A percentile compares a stretch with the other conserved stretches of the same genome.
phyloP scores from a whole-genome alignment of 1,139 yeast species.

The Casaregolazyma suthepensis region DNA sequence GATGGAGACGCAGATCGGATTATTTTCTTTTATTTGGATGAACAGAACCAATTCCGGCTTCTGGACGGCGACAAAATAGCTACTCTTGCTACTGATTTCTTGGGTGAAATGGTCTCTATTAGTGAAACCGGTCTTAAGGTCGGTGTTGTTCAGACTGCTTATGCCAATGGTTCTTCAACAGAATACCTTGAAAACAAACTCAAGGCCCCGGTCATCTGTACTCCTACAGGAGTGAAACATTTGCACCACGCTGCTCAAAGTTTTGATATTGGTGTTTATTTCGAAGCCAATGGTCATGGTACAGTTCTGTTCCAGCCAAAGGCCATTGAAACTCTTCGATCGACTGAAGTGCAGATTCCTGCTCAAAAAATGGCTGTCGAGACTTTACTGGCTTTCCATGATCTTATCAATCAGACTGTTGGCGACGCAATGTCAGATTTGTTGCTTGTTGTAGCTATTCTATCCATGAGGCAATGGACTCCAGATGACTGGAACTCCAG shows the following conservation, averaged over 20 bases:
- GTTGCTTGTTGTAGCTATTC: constrained; percentile 64
- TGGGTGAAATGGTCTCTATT: constrained; percentile 46
- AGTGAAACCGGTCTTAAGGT: constrained; percentile 37
- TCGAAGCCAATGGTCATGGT: constrained; percentile 99
- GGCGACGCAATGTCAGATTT: constrained; percentile 96
- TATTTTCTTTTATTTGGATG: constrained; percentile 67
- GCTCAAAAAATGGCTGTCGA: constrained; percentile 42
- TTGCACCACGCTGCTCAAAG: constrained; percentile 81
- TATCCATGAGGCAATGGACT: constrained; percentile 48
- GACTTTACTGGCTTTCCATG: constrained; percentile 51
- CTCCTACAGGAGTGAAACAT: constrained; percentile 96
- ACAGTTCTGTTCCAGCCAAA: constrained; percentile 75
- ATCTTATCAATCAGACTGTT: constrained; percentile 87
- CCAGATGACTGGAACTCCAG: constrained; percentile 72
- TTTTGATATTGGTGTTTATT: constrained; percentile 87
- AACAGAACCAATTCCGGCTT: constrained; percentile 48
- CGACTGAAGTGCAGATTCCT: constrained; percentile 31
- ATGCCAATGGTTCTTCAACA: constrained; percentile 93
- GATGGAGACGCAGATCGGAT: constrained; percentile 98
- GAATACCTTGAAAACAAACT: constrained; percentile 56
- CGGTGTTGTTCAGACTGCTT: constrained; percentile 96
- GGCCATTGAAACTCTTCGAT: constrained; percentile 39
- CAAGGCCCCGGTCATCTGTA: constrained; percentile 74
- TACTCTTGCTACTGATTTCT: constrained; percentile 68
- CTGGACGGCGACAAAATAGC: constrained; percentile 95